Conservation (phyloP, 169 alveolate species). For the Cardiosporidium cionae region DNA sequence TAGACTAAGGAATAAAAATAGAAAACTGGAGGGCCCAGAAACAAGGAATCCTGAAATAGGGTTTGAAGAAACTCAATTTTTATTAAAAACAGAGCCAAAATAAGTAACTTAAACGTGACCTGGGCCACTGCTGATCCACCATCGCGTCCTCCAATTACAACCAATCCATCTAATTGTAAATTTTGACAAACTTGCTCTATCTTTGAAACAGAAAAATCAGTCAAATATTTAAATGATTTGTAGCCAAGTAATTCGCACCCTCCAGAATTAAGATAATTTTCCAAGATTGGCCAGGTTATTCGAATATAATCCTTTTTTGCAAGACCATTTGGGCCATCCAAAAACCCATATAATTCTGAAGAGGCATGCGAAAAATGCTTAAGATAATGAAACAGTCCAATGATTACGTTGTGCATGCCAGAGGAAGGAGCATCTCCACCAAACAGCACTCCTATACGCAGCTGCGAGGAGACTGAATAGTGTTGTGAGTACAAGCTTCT, state of each 20-base stretch:
- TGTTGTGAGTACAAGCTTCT: no score
- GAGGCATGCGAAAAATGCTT: constrained; percentile 41
- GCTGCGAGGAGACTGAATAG: no score
- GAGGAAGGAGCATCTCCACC: constrained; percentile 75
- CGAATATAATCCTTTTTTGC: constrained; percentile 55
- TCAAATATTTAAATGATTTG: background rate
- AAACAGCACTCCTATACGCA: constrained; percentile 55
- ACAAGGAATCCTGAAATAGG: no score
- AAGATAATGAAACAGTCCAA: constrained; percentile 62
- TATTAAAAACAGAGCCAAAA: no score
- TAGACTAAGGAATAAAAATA: no score
- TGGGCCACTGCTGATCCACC: constrained; percentile 16
- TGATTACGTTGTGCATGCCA: constrained; percentile 77
- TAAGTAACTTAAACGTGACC: background rate
- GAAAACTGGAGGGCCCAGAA: no score
- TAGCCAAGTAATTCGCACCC: constrained; percentile 72
- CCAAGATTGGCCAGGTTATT: constrained; percentile 50
- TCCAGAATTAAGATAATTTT: constrained; percentile 57
- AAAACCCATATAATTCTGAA: constrained; percentile 59
- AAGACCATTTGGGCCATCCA: constrained; percentile 67
- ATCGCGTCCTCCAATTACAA: constrained; percentile 65
- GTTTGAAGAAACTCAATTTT: no score
- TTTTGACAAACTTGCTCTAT: constrained; percentile 23
- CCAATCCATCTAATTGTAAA: constrained; percentile 60
- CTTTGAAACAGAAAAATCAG: constrained; percentile 7